phyloP scores from a whole-genome alignment of 108 stramenopile genomes.

The Discostella stelligeroides region DNA sequence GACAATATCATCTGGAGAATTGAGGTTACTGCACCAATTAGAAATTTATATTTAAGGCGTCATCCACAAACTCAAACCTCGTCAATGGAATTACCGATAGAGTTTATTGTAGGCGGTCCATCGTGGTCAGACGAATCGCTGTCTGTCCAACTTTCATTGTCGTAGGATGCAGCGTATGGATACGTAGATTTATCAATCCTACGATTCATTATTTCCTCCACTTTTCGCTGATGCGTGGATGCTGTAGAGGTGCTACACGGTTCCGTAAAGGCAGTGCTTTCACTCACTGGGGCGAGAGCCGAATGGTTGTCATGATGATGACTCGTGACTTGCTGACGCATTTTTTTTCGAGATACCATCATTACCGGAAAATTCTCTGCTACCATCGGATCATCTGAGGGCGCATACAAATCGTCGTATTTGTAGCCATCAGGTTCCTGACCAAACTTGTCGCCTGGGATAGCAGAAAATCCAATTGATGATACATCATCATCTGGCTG shows the following conservation, averaged over 20 bases:
- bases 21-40: too few species aligned
- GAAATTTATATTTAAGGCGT: too few species aligned
- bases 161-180: too few species aligned
- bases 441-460: not conserved
- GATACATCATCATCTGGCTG: constrained; percentile 41
- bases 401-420: constrained; percentile 31
- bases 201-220: not conserved
- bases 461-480: constrained; percentile 12
- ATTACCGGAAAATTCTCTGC: not conserved
- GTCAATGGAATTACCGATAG: too few species aligned
- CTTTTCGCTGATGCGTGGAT: not conserved
- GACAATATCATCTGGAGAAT: too few species aligned
- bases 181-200: not conserved
- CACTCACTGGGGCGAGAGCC: not conserved
- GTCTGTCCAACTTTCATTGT: too few species aligned
- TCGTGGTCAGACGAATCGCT: too few species aligned
- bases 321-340: not conserved
- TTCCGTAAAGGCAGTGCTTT: too few species aligned
- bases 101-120: too few species aligned
- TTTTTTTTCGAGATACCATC: not conserved
- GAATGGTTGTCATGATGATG: not conserved
- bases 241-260: not conserved
- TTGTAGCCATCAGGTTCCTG: constrained; percentile 46
- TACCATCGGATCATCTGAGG: not conserved
- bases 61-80: too few species aligned